phyloP scores from a whole-genome alignment of 192 early-diverging fungal genomes.

The Coemansia sp. region DNA sequence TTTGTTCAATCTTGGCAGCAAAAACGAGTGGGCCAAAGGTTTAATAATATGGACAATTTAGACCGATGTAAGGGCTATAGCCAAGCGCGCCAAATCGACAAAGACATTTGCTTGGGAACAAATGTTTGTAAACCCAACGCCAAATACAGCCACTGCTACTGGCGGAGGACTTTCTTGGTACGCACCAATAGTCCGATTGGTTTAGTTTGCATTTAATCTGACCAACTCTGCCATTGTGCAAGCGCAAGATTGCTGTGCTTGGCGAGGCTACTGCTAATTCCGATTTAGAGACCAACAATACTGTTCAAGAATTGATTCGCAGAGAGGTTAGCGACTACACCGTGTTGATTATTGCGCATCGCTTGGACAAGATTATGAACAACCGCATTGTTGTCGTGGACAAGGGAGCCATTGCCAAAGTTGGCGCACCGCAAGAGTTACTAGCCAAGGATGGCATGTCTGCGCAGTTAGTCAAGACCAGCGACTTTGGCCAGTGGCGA shows the following conservation, averaged over 20 bases:
- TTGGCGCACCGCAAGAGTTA: conserved; percentile 63
- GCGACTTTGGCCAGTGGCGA: conserved; percentile 19
- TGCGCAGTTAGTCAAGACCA: conserved; percentile 25
- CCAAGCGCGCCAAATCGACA: neutral
- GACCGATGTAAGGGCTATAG: neutral
- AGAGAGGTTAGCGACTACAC: conserved; percentile 55
- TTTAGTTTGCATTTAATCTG: no score
- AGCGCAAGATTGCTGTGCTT: conserved; percentile 61
- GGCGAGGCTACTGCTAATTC: conserved; percentile 73
- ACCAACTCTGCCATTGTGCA: no score
- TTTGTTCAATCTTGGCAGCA: neutral
- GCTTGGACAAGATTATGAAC: conserved; percentile 68
- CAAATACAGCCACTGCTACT: neutral
- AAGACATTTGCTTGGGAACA: neutral
- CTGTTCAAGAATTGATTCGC: conserved; percentile 44
- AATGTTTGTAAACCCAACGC: neutral
- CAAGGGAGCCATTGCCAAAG: conserved; percentile 66
- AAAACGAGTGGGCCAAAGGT: neutral
- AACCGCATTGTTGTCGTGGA: conserved; percentile 77
- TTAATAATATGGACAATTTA: no score
- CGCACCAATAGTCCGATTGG: neutral
- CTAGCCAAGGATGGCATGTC: conserved; percentile 43
- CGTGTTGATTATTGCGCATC: conserved; percentile 72
- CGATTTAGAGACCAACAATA: conserved; percentile 43
- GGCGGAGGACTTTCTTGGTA: neutral